Conservation (phyloP, 768 basidiomycete genomes). For the Tylopilus felleus region DNA sequence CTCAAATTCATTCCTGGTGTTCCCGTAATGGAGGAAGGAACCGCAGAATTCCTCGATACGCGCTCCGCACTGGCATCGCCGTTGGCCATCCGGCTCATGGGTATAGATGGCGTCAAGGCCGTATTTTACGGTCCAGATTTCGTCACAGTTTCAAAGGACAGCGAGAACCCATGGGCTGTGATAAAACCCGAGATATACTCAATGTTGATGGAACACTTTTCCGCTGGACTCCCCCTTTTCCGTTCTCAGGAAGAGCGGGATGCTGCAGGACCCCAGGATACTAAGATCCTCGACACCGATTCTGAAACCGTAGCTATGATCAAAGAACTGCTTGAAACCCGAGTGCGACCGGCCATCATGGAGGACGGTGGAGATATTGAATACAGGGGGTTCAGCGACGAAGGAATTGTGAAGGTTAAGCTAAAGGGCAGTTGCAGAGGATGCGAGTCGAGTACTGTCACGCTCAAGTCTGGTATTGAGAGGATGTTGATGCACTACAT, state of each 20-base stretch:
- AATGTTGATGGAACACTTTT: constrained; percentile 95
- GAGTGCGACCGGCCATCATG: constrained; percentile 96
- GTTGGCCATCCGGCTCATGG: constrained; percentile 92
- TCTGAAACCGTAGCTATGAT: constrained; percentile 98
- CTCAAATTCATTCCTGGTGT: constrained; percentile 97
- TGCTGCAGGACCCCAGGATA: constrained; percentile 88
- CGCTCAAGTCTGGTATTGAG: constrained; percentile 95
- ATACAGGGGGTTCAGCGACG: constrained; percentile 86
- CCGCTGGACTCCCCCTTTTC: constrained; percentile 85
- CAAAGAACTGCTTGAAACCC: constrained; percentile 92
- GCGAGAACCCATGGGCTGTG: constrained; percentile 81
- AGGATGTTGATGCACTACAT: constrained; percentile 99
- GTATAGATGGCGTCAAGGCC: constrained; percentile 83
- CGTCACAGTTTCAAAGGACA: constrained; percentile 91
- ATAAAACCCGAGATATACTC: constrained; percentile 97
- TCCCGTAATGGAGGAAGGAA: constrained; percentile 82
- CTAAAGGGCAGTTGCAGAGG: constrained; percentile 97
- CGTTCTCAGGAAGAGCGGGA: constrained; percentile 76
- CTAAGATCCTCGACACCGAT: constrained; percentile 88
- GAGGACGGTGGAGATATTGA: constrained; percentile 99
- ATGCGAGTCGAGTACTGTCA: constrained; percentile 91
- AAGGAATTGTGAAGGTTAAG: constrained; percentile 80
- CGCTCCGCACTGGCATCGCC: constrained; percentile 86
- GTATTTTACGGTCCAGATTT: constrained; percentile 99
- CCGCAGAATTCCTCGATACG: constrained; percentile 92